Evolutionary conservation across 192 early-diverging fungal genomes (phyloP).

Genomic region (Coemansia sp.): DNA sequence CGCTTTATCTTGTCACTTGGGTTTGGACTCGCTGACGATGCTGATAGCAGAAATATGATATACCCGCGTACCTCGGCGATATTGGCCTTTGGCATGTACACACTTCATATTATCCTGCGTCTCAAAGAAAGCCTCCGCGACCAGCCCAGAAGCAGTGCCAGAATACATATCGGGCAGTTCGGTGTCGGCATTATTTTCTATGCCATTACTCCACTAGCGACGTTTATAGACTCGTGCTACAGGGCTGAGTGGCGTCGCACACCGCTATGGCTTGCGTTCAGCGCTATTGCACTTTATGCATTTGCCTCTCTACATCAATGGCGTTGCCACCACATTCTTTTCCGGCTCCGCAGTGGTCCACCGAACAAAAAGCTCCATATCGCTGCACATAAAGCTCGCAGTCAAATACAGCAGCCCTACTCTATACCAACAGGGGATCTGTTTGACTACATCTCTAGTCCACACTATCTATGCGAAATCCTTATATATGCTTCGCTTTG

Average conservation of each 20-base stretch:
- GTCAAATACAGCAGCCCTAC: conserved; percentile 34
- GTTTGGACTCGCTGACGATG: not conserved
- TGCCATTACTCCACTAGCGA: conserved; percentile 39
- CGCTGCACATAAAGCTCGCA: not conserved
- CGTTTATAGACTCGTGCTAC: conserved; percentile 26
- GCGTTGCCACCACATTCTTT: conserved; percentile 67
- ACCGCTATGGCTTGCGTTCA: conserved; percentile 8
- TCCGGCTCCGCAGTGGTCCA: conserved; percentile 50
- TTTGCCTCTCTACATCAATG: conserved; percentile 68
- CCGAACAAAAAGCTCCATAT: not conserved
- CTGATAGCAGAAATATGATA: not conserved
- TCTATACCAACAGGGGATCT: conserved; percentile 66
- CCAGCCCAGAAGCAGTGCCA: conserved; percentile 33
- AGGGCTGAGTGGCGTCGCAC: conserved; percentile 6
- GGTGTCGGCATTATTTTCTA: conserved; percentile 67
- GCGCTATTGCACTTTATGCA: conserved; percentile 48
- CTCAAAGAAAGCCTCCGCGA: conserved; percentile 37
- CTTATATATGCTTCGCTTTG: conserved; percentile 64
- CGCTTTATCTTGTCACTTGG: conserved; percentile 22
- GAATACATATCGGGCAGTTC: conserved; percentile 67
- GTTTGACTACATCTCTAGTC: conserved; percentile 63
- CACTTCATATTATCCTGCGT: conserved; percentile 27
- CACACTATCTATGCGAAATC: conserved; percentile 76
- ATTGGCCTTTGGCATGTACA: conserved; percentile 29
- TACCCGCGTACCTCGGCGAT: conserved; percentile 5